These are phyloP conservation scores for Nannochloropsis limnetica DNA, from an alignment of 352 stramenopile genomes.

Conservation along the genomic window DNA sequence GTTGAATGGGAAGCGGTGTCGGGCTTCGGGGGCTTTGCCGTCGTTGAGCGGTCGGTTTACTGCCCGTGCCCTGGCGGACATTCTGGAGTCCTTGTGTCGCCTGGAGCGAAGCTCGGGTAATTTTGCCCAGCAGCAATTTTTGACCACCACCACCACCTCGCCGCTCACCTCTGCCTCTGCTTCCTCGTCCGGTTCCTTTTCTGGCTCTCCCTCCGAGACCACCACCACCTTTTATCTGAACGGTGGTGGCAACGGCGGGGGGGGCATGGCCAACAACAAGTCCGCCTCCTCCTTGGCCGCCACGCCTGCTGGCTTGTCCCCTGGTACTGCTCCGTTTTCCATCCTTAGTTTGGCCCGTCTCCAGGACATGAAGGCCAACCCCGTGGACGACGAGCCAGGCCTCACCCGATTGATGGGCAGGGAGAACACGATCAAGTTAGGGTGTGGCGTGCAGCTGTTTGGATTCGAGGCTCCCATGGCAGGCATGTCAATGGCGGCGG, in stretches of 20 bases:
- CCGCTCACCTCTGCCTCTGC: neutral
- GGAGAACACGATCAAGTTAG: constrained; percentile 11
- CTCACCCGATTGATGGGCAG: constrained; percentile 4
- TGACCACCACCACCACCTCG: neutral
- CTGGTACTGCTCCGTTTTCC: neutral
- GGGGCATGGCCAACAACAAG: neutral
- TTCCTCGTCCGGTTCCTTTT: neutral
- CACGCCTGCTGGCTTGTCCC: constrained; percentile 14
- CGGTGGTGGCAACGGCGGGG: neutral
- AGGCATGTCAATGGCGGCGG: neutral
- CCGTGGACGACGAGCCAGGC: neutral
- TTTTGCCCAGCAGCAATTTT: constrained; percentile 6
- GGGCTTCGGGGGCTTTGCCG: neutral
- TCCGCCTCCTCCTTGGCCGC: constrained; percentile 3
- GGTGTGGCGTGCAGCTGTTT: constrained; percentile 23
- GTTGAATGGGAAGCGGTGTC: neutral
- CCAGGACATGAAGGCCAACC: constrained; percentile 34
- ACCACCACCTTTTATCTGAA: neutral
- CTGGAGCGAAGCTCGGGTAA: constrained; percentile 25
- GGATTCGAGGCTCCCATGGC: neutral
- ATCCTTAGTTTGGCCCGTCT: constrained; percentile 7
- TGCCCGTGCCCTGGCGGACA: neutral
- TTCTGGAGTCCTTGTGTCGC: neutral
- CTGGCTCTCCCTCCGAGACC: neutral
- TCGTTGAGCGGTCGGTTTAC: neutral